Evolutionary conservation across 164 flowering plant species (phyloP).

Genomic region (Vitis rotundifolia): DNA sequence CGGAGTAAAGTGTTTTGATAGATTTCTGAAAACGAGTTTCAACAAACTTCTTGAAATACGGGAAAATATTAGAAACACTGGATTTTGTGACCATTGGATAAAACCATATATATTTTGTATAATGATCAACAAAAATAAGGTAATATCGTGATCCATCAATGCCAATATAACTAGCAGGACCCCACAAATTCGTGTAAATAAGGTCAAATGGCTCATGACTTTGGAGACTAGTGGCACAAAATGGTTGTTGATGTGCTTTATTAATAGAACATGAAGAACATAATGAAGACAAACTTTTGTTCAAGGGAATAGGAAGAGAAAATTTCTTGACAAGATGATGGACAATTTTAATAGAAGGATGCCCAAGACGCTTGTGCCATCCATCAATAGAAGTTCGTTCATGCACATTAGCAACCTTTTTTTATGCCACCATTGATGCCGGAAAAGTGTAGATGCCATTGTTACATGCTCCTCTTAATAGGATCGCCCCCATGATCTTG

Average conservation of each 20-base stretch:
- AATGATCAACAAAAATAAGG: constrained; percentile 1
- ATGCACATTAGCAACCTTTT: not conserved
- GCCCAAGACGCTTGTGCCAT: constrained; percentile 10
- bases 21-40: constrained; percentile 1
- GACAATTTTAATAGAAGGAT: constrained; percentile 10
- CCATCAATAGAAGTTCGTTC: constrained; percentile 10
- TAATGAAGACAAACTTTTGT: not conserved
- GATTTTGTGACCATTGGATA: not conserved
- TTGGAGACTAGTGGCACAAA: constrained; percentile 2
- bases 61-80: not conserved
- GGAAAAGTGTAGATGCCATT: constrained; percentile 1
- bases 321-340: too few species aligned
- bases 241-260: not conserved
- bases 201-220: constrained; percentile 1
- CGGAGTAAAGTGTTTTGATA: constrained; percentile 12
- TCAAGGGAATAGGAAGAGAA: constrained; percentile 11
- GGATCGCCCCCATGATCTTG: not conserved
- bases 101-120: too few species aligned
- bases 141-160: constrained; percentile 9
- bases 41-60: constrained; percentile 3
- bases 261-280: not conserved
- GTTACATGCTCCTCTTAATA: constrained; percentile 18
- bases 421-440: constrained; percentile 1
- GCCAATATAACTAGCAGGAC: not conserved
- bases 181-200: constrained; percentile 5